Percentiles rank a stretch among this genome's conserved stretches.
phyloP scores from a whole-genome alignment of 768 basidiomycete genomes.

The Xerocomus brunneocitrinus region DNA sequence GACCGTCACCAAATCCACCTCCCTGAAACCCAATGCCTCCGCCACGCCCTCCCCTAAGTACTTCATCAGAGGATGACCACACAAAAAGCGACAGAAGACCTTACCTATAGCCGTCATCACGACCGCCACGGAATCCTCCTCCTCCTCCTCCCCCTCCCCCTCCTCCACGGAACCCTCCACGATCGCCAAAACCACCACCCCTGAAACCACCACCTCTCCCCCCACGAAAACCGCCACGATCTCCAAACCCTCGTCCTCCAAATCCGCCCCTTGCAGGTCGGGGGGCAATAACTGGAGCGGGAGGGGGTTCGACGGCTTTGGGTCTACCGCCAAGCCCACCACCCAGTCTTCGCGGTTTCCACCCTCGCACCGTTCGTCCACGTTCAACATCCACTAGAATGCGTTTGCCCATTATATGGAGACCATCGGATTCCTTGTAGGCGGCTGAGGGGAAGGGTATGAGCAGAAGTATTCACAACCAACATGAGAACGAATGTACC shows the following conservation, averaged over 20 bases:
- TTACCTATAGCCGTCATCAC: slow-evolving; percentile 52
- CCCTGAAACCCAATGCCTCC: slow-evolving; percentile 70
- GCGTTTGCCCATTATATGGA: slow-evolving; percentile 93
- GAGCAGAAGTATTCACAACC: slow-evolving; percentile 13
- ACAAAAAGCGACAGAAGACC: background rate
- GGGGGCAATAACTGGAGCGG: slow-evolving; percentile 25
- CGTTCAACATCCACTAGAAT: slow-evolving; percentile 98
- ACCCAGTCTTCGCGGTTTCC: slow-evolving; percentile 94
- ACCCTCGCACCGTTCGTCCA: slow-evolving; percentile 94
- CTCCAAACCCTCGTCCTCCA: slow-evolving; percentile 39
- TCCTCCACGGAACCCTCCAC: slow-evolving; percentile 41
- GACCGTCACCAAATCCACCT: slow-evolving; percentile 51
- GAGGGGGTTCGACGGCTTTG: slow-evolving; percentile 57
- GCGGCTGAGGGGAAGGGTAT: slow-evolving; percentile 50
- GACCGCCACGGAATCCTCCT: slow-evolving; percentile 35
- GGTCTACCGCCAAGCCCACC: slow-evolving; percentile 99
- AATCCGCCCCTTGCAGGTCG: slow-evolving; percentile 38
- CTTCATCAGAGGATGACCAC: slow-evolving; percentile 14
- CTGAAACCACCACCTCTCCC: slow-evolving; percentile 42
- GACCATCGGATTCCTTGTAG: slow-evolving; percentile 97
- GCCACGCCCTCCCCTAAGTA: slow-evolving; percentile 55
- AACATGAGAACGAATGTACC: slow-evolving; percentile 43
- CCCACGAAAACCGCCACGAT: slow-evolving; percentile 37
- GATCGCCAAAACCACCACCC: slow-evolving; percentile 40
- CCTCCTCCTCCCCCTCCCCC: slow-evolving; percentile 32